Conservation (phyloP, 495 filamentous ascomycete genomes). For the Astrocystis sublimbata region DNA sequence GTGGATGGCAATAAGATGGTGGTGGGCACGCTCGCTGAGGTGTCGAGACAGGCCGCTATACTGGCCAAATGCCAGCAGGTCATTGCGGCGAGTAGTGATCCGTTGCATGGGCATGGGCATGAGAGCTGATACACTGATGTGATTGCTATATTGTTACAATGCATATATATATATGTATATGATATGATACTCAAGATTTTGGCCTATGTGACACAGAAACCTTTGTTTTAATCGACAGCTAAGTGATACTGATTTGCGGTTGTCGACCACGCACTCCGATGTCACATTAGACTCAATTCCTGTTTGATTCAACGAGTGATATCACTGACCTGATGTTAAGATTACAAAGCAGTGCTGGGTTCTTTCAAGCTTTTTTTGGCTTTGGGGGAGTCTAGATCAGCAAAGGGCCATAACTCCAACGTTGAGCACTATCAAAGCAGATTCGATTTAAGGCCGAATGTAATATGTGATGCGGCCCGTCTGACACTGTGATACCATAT, state of each 20-base stretch:
- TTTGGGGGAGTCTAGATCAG: background rate
- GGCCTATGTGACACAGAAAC: too few species aligned
- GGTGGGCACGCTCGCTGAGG: slow-evolving; percentile 78
- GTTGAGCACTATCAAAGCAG: background rate
- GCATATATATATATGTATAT: too few species aligned
- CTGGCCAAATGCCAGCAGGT: slow-evolving; percentile 81
- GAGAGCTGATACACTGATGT: slow-evolving; percentile 14
- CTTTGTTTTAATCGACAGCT: too few species aligned
- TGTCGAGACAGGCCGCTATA: slow-evolving; percentile 83
- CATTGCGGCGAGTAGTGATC: slow-evolving; percentile 39
- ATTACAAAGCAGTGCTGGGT: background rate
- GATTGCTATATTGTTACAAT: too few species aligned
- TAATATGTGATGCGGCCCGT: background rate
- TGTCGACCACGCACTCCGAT: too few species aligned
- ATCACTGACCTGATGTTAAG: too few species aligned
- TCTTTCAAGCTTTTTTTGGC: background rate
- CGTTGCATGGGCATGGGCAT: slow-evolving; percentile 39
- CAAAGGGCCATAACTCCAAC: background rate
- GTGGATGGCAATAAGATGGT: slow-evolving; percentile 89
- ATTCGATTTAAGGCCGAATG: background rate
- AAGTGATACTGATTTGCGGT: too few species aligned
- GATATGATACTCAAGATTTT: slow-evolving; percentile 15
- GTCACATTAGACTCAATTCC: too few species aligned
- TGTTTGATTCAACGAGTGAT: slow-evolving; percentile 1
- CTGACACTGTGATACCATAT: background rate